phyloP scores from a whole-genome alignment of 441 rosid species.

The Cnidoscolus chayamansa region DNA sequence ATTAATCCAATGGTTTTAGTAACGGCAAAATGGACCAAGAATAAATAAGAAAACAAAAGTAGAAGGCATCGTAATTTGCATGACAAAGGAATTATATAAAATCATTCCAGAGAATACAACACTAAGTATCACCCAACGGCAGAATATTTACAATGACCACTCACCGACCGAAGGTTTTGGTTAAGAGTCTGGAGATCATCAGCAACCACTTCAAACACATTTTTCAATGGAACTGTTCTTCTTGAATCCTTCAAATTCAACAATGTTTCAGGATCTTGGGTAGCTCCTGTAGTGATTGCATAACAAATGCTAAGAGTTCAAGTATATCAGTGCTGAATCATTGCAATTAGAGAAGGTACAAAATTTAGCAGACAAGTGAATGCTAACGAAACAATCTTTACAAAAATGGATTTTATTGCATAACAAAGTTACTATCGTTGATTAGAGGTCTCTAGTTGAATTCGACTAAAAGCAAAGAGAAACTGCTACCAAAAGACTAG shows the following conservation, averaged over 20 bases:
- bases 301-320: slow-evolving; percentile 11
- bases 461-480: not conserved
- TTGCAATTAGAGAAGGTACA: not conserved
- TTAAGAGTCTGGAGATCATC: slow-evolving; percentile 73
- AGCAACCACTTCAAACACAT: slow-evolving; percentile 68
- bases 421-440: not conserved
- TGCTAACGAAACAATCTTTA: too few relatives aligned
- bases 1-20: too few relatives aligned
- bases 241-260: slow-evolving; percentile 49
- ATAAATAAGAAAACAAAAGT: not conserved
- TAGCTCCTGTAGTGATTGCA: slow-evolving; percentile 35
- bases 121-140: not conserved
- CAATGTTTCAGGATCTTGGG: slow-evolving; percentile 41
- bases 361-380: too few relatives aligned
- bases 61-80: not conserved
- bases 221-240: slow-evolving; percentile 47
- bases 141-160: slow-evolving; percentile 25
- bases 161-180: slow-evolving; percentile 77
- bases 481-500: not conserved
- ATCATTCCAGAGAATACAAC: not conserved
- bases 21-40: not conserved
- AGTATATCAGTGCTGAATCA: slow-evolving; percentile 15
- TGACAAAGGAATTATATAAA: not conserved
- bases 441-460: not conserved
- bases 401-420: not conserved